Conservation (phyloP, 2,329 filamentous ascomycete species). For the Fusarium anguioides region DNA sequence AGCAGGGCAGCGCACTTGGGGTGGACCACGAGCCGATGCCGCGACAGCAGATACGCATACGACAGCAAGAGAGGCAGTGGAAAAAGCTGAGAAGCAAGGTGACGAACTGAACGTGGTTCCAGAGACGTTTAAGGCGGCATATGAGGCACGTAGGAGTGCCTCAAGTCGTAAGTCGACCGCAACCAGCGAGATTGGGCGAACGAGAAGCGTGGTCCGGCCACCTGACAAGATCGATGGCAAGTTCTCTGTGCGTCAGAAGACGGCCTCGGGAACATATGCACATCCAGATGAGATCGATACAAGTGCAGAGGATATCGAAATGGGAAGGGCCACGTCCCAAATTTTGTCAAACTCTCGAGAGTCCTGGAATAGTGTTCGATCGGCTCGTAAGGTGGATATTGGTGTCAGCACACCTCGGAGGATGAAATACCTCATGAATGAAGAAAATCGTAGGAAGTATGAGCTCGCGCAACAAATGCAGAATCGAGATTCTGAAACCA, state of each 20-base stretch:
- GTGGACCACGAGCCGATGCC: slow-evolving; percentile 90
- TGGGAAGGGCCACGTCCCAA: slow-evolving; percentile 1
- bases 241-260: slow-evolving; percentile 77
- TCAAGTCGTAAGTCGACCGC: slow-evolving; percentile 43
- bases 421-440: slow-evolving; percentile 81
- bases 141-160: slow-evolving; percentile 58
- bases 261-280: slow-evolving; percentile 75
- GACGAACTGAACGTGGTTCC: slow-evolving; percentile 92
- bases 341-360: slow-evolving; percentile 51
- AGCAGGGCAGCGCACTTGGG: slow-evolving; percentile 94
- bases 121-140: slow-evolving; percentile 78
- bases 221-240: slow-evolving; percentile 80
- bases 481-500: not conserved
- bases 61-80: slow-evolving; percentile 84
- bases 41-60: slow-evolving; percentile 80
- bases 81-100: slow-evolving; percentile 79
- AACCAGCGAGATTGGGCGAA: slow-evolving; percentile 56
- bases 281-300: slow-evolving; percentile 70
- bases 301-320: slow-evolving; percentile 47
- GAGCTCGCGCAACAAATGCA: slow-evolving; percentile 65
- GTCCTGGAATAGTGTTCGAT: slow-evolving; percentile 75
- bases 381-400: slow-evolving; percentile 65
- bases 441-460: slow-evolving; percentile 80
- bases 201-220: slow-evolving; percentile 73
- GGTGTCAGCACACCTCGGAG: slow-evolving; percentile 74